Percentiles rank a stretch among this genome's conserved stretches.
Evolutionary conservation across 306 rosid species (phyloP).

Genomic region (Malus asiatica): DNA sequence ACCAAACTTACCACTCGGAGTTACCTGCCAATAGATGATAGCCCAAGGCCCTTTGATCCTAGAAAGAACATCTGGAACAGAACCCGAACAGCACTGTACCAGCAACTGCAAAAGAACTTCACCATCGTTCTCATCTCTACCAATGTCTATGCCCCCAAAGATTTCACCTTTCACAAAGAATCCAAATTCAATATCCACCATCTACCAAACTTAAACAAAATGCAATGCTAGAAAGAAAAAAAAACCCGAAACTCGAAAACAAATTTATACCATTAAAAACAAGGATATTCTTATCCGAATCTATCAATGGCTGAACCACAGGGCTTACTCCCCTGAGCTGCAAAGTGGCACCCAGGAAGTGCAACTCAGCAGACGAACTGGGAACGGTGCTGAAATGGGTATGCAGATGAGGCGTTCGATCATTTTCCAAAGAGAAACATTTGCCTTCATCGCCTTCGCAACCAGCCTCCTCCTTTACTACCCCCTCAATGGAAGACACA

Average conservation of each 20-base stretch:
- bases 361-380: slow-evolving; percentile 31
- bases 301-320: slow-evolving; percentile 68
- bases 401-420: background rate
- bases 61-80: slow-evolving; percentile 50
- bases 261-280: slow-evolving; percentile 56
- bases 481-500: slow-evolving; percentile 27
- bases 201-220: background rate
- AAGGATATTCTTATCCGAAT: slow-evolving; percentile 52
- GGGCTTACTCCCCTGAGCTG: slow-evolving; percentile 70
- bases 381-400: background rate
- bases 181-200: slow-evolving; percentile 3
- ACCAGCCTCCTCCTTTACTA: slow-evolving; percentile 11
- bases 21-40: slow-evolving; percentile 95
- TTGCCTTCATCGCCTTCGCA: background rate
- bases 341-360: slow-evolving; percentile 68
- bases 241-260: background rate
- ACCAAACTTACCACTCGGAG: slow-evolving; percentile 61
- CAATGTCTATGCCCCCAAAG: slow-evolving; percentile 62
- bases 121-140: slow-evolving; percentile 56
- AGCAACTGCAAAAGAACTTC: slow-evolving; percentile 64
- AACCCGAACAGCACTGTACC: slow-evolving; percentile 43
- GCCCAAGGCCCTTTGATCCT: slow-evolving; percentile 88
- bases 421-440: slow-evolving; percentile 6
- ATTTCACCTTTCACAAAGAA: slow-evolving; percentile 58
- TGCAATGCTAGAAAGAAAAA: background rate